Conservation (phyloP, 768 basidiomycete species). For the Boletus subparvulus region DNA sequence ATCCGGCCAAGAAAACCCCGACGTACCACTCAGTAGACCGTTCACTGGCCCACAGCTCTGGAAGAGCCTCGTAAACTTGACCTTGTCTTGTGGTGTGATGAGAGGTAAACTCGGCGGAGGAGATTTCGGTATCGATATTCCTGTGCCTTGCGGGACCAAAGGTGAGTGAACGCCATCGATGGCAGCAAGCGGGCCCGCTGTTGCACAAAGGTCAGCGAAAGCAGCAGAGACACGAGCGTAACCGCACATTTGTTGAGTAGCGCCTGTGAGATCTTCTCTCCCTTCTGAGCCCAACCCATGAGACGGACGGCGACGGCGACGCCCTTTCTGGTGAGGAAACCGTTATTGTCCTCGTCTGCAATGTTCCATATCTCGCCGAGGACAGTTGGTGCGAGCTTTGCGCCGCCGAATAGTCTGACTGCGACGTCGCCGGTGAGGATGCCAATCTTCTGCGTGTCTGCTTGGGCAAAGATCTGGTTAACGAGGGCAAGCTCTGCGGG, state of each 20-base stretch:
- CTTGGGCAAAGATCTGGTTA: conserved; percentile 67
- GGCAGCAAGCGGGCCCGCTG: conserved; percentile 82
- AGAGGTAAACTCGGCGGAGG: conserved; percentile 60
- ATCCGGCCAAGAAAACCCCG: background rate
- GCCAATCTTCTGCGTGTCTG: conserved; percentile 77
- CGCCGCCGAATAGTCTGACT: conserved; percentile 79
- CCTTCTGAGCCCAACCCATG: conserved; percentile 91
- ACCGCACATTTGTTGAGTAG: conserved; percentile 70
- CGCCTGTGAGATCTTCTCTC: conserved; percentile 62
- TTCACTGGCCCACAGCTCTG: conserved; percentile 65
- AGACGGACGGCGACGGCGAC: conserved; percentile 87
- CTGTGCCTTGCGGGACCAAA: conserved; percentile 56
- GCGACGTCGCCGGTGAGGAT: conserved; percentile 90
- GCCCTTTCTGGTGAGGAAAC: conserved; percentile 85
- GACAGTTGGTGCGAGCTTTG: conserved; percentile 70
- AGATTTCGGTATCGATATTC: conserved; percentile 59
- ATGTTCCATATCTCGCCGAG: conserved; percentile 94
- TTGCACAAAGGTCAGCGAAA: conserved; percentile 13
- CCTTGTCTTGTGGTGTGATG: conserved; percentile 75
- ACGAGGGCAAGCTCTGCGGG: conserved; percentile 57
- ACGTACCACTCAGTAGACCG: conserved; percentile 75
- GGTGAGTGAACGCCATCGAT: conserved; percentile 65
- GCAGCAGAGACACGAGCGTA: background rate
- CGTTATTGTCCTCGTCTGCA: conserved; percentile 91
- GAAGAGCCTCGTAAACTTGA: conserved; percentile 83